Conservation (phyloP, 2,329 filamentous ascomycete genomes). For the Microthyrium microscopicum region DNA sequence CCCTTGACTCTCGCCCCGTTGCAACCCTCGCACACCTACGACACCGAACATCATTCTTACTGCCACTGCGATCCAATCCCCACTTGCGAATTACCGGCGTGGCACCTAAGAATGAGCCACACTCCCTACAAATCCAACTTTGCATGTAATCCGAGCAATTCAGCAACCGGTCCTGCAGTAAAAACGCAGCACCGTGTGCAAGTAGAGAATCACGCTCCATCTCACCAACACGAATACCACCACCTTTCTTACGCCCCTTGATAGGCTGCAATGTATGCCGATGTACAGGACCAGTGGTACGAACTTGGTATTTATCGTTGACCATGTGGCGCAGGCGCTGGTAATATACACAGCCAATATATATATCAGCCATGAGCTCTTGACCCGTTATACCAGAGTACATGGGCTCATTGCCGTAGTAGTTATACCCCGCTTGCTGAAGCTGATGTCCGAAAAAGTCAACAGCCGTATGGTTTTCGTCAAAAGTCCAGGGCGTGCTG, state of each 20-base stretch:
- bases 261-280: constrained; percentile 87
- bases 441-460: constrained; percentile 96
- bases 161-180: constrained; percentile 86
- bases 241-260: constrained; percentile 89
- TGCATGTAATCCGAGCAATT: constrained; percentile 92
- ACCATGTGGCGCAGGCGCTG: constrained; percentile 98
- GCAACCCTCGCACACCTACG: constrained; percentile 26
- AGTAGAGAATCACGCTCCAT: constrained; percentile 96
- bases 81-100: constrained; percentile 51
- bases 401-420: constrained; percentile 96
- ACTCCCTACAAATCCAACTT: constrained; percentile 76
- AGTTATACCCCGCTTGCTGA: constrained; percentile 90
- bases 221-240: constrained; percentile 96
- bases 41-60: constrained; percentile 17
- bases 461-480: constrained; percentile 76
- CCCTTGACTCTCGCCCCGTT: constrained; percentile 38
- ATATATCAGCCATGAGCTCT: constrained; percentile 88
- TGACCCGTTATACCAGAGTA: constrained; percentile 94
- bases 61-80: constrained; percentile 13
- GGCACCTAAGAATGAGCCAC: constrained; percentile 79
- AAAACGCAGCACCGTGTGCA: constrained; percentile 85
- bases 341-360: constrained; percentile 94
- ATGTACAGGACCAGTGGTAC: constrained; percentile 86
- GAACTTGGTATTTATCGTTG: constrained; percentile 97
- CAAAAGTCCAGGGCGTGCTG: constrained; percentile 86